Evolutionary conservation across 345 rosid species (phyloP).

Genomic region (Diplotaxis tenuifolia): DNA sequence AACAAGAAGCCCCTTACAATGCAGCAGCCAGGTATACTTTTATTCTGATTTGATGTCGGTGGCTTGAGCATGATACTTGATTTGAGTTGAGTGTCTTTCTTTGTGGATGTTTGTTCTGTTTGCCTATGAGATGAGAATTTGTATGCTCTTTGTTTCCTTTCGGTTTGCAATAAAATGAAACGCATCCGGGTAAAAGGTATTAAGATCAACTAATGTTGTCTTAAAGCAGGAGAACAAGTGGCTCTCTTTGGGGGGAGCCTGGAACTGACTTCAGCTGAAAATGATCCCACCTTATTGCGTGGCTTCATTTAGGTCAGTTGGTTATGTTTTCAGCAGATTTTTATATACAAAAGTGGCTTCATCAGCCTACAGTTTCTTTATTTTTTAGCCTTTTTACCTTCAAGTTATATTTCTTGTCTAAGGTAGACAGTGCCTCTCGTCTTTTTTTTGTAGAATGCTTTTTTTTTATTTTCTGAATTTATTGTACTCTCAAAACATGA

Average conservation of each 20-base stretch:
- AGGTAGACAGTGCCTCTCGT: too few relatives aligned
- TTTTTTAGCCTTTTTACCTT: conserved; percentile 9
- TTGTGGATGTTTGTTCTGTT: conserved; percentile 6
- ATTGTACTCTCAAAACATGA: neutral
- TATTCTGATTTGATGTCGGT: neutral
- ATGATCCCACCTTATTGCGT: conserved; percentile 92
- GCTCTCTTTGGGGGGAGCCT: conserved; percentile 95
- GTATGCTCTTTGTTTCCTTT: conserved; percentile 47
- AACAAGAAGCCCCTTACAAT: conserved; percentile 61
- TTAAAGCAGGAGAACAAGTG: conserved; percentile 97
- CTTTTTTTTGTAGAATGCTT: too few relatives aligned
- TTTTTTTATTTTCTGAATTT: conserved; percentile 6
- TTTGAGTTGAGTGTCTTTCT: conserved; percentile 32
- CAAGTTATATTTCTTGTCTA: conserved; percentile 12
- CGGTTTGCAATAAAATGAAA: conserved; percentile 53
- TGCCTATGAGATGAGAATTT: conserved; percentile 37
- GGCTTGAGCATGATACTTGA: conserved; percentile 25
- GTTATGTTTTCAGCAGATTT: conserved; percentile 66
- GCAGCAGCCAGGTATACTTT: conserved; percentile 72
- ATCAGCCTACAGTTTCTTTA: conserved; percentile 46
- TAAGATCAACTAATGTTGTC: conserved; percentile 80
- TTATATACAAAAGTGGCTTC: conserved; percentile 57
- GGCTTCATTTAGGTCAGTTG: conserved; percentile 99
- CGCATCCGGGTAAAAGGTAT: conserved; percentile 36
- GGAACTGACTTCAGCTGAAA: conserved; percentile 95